These are phyloP conservation scores for Euphorbia corollata DNA, from an alignment of 441 rosid genomes.

Conservation along the genomic window DNA sequence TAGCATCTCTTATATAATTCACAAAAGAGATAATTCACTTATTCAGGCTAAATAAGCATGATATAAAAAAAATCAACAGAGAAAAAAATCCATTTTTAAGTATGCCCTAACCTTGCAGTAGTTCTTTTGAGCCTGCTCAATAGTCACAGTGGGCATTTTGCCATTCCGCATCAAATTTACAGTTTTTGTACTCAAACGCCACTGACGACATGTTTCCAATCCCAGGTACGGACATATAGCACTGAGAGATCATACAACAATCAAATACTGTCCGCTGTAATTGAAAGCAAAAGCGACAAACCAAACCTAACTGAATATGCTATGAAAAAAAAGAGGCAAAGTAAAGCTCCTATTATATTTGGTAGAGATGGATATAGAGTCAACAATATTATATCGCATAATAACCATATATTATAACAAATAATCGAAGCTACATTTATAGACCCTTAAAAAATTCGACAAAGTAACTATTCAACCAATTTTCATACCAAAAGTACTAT, in stretches of 20 bases:
- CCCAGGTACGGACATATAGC: conserved; percentile 96
- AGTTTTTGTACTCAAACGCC: conserved; percentile 93
- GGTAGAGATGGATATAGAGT: neutral
- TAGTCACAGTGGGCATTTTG: conserved; percentile 96
- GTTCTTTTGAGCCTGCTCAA: conserved; percentile 93
- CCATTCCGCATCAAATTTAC: conserved; percentile 93
- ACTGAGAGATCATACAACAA: conserved; percentile 39
- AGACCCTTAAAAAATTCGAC: neutral
- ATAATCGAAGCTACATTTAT: neutral
- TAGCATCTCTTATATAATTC: neutral
- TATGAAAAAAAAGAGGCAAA: neutral
- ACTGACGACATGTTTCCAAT: conserved; percentile 91
- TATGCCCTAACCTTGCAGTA: conserved; percentile 62
- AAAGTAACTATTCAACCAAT: neutral
- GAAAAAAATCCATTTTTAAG: conserved; percentile 3
- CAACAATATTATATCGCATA: too few relatives aligned
- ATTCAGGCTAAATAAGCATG: neutral
- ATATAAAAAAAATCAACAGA: conserved; percentile 1
- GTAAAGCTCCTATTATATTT: neutral
- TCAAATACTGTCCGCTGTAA: conserved; percentile 9
- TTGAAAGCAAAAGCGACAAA: conserved; percentile 12
- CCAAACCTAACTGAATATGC: neutral
- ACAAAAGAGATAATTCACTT: neutral
- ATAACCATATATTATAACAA: too few relatives aligned
- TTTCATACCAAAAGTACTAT: neutral